Base-by-base conservation (phyloP, 495 filamentous ascomycete genomes). In the Aspergillus ostianus region DNA sequence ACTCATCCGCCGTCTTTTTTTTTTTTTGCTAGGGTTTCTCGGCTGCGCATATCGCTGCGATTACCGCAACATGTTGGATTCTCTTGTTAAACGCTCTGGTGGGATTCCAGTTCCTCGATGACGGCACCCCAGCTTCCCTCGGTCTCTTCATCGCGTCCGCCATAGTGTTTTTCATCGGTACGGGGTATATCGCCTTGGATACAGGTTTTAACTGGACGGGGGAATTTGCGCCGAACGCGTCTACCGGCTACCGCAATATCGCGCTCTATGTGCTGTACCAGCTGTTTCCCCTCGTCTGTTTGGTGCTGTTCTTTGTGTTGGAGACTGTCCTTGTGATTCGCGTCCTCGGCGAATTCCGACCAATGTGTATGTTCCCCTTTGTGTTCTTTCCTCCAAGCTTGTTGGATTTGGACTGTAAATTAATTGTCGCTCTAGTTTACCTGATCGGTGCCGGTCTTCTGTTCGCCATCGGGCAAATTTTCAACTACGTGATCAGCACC, bases 181-280 rank as follows among this genome's bases (percentile, higher is more conserved):
- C 92, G 5, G 92, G 93, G 17, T 99, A 96, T 73, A 95, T 99
- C 64, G 90, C 92, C 2, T 84, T 99, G 55, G 94, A 99, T 73
- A 97, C 93, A 7, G 94, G 87, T 3, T 94, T 91, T 68, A 80
- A 82, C 64, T 97, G 90, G 85, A 94, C 95, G 0, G 81, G 80
- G 21, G 85, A 88, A 64, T 99, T 91, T 73, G 68, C 85, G 41
- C 71, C 76, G 5, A 88, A 83, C 60, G 71, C 84, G 44, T 57
- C 56, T 0, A 65, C 67, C 2, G 79, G 87, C 23, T 86, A 91
- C 67, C 86, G 87, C 46, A 87, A 90, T 61, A 90, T 95, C 63
- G 89, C 87, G 18, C 87, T 98, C 50, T 98, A 98, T 70, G 90
- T 96, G 21, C 78, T 97, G 29, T 98, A 98, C 69, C 92, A 95